Conservation (phyloP, 2,329 filamentous ascomycete genomes). For the Talaromyces sp. region DNA sequence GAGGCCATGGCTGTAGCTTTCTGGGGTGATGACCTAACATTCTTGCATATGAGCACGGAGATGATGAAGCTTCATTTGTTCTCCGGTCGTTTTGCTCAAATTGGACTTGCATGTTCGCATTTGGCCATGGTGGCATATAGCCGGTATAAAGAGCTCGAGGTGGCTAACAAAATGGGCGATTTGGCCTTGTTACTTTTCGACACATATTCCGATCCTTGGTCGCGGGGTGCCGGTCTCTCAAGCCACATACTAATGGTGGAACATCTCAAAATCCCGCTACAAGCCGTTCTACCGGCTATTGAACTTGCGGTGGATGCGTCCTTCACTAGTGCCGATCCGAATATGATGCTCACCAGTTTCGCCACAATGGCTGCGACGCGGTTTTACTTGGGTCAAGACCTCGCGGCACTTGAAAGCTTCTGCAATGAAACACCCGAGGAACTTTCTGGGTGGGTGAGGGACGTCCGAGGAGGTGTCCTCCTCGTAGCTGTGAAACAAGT, state of each 20-base stretch:
- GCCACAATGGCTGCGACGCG: conserved; percentile 54
- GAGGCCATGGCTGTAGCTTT: conserved; percentile 56
- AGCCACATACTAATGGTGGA: conserved; percentile 57
- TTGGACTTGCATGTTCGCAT: conserved; percentile 55
- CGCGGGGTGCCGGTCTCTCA: conserved; percentile 51
- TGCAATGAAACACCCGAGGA: conserved; percentile 54
- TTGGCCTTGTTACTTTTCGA: conserved; percentile 50
- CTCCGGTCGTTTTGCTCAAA: conserved; percentile 52
- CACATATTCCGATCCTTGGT: conserved; percentile 49
- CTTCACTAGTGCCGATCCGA: conserved; percentile 54
- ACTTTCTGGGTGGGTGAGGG: conserved; percentile 51
- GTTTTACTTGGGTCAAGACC: conserved; percentile 53
- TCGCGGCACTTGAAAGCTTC: conserved; percentile 54
- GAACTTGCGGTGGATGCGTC: conserved; percentile 53
- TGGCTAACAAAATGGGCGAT: conserved; percentile 50
- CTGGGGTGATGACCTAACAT: conserved; percentile 56
- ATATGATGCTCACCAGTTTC: conserved; percentile 54
- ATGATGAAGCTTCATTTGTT: conserved; percentile 53
- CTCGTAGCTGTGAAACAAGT: conserved; percentile 53
- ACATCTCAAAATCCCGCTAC: conserved; percentile 52
- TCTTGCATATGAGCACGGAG: conserved; percentile 56
- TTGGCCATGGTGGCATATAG: conserved; percentile 52
- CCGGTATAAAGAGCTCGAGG: conserved; percentile 53
- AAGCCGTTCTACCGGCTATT: conserved; percentile 48
- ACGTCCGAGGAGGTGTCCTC: conserved; percentile 55